These are phyloP conservation scores for Nicotiana rustica DNA, from an alignment of 305 asterid genomes.

Conservation along the genomic window DNA sequence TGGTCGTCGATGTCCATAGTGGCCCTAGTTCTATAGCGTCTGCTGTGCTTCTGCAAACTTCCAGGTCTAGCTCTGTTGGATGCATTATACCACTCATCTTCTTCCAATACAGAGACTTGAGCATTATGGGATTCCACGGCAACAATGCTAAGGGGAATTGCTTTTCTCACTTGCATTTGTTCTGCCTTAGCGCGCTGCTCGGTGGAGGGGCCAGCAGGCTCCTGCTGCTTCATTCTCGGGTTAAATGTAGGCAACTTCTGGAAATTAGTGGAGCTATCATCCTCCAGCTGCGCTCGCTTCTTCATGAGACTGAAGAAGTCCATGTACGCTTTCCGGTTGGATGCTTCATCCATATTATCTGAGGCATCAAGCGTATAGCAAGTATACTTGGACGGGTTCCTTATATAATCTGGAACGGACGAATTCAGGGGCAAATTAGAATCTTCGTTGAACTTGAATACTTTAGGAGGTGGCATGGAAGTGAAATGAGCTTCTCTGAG, in stretches of 20 bases:
- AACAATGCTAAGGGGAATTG: constrained; percentile 53
- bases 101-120: constrained; percentile 67
- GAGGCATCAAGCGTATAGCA: constrained; percentile 66
- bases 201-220: constrained; percentile 28
- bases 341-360: constrained; percentile 63
- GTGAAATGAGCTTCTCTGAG: constrained; percentile 35
- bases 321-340: constrained; percentile 64
- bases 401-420: constrained; percentile 69
- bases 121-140: constrained; percentile 51
- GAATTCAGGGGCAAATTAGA: constrained; percentile 42
- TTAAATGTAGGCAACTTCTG: constrained; percentile 60
- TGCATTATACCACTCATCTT: constrained; percentile 49
- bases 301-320: constrained; percentile 56
- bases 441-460: constrained; percentile 59
- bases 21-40: constrained; percentile 65
- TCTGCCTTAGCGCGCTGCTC: constrained; percentile 42
- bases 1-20: constrained; percentile 40
- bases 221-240: constrained; percentile 56
- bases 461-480: constrained; percentile 47
- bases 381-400: constrained; percentile 82
- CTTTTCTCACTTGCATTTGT: constrained; percentile 44
- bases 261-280: constrained; percentile 45
- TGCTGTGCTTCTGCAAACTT: constrained; percentile 51
- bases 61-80: constrained; percentile 35
- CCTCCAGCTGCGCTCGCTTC: constrained; percentile 41